Evolutionary conservation across 768 basidiomycete species (phyloP), one percentile per base, ranked within the genome.

Genomic region (Trametes gibbosa): DNA sequence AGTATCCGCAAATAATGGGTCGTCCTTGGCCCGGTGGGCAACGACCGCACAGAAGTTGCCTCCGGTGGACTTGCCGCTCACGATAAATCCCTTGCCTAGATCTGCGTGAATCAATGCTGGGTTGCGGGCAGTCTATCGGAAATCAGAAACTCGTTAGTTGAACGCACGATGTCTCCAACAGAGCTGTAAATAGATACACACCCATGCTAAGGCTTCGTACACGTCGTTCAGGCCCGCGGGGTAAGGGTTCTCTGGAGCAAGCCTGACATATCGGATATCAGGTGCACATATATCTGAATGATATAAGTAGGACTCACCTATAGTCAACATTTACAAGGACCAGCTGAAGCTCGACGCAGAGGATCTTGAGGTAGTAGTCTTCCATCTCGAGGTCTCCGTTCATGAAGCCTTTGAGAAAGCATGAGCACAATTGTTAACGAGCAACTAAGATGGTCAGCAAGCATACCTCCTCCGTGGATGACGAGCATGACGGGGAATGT

Each of bases 211-310:
- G 0, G 60, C 66, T 9, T 61, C 65, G 45, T 63, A 70, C 21
- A 54, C 58, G 43, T 70, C 66, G 48, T 69, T 58, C 27, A 63
- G 24, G 10, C 55, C 59, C 3, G 61, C 65, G 7, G 69, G 69
- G 50, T 65, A 69, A 12, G 64, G 63, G 48, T 65, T 56, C 52
- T 70, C 69, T 5, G 69, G 69, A 1, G 68, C 69, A 1, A 68
- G 59, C 45, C 69, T 66, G 42, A 2, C 29, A 25, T 46, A 53
- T 10, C 21, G 12, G 3, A 10, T 16, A 56, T 35, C 5, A 39
- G 21, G 5, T 32, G 12, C 14, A 32, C 6, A 0, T 2, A 17
- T n/a, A 19, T 16, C 51, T 3, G 35, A 16, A 2, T 8, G n/a
- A 3, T 19, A 24, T 7, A 21, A 32, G 3, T 25, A 13, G 17